phyloP scores from a whole-genome alignment of 192 early-diverging fungal species.

The Backusella sp. region DNA sequence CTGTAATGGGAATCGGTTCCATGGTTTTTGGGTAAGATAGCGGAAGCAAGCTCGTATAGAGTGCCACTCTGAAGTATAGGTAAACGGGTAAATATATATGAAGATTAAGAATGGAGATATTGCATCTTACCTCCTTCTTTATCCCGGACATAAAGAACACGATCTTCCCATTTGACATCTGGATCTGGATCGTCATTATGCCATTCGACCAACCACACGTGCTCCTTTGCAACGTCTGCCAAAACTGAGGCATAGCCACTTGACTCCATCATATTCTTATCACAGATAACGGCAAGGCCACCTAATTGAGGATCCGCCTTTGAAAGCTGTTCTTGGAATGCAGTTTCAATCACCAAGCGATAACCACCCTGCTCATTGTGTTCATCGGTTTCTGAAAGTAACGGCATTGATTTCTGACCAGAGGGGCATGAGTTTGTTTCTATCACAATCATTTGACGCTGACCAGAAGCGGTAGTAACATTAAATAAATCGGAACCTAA shows the following conservation, averaged over 20 bases:
- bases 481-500: constrained; percentile 85
- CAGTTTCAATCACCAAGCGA: constrained; percentile 73
- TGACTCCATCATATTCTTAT: constrained; percentile 89
- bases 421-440: constrained; percentile 92
- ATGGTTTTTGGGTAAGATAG: constrained; percentile 88
- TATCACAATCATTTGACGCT: constrained; percentile 90
- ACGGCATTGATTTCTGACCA: constrained; percentile 89
- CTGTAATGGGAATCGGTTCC: constrained; percentile 80
- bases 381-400: constrained; percentile 76
- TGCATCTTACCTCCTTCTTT: constrained; percentile 43
- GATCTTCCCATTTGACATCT: constrained; percentile 74
- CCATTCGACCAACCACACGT: constrained; percentile 78
- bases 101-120: neutral
- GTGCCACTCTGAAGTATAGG: constrained; percentile 61
- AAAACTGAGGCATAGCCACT: constrained; percentile 79
- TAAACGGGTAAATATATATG: neutral
- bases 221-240: constrained; percentile 73
- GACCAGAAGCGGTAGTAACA: constrained; percentile 78
- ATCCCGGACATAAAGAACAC: constrained; percentile 71
- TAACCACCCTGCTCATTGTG: constrained; percentile 74
- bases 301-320: constrained; percentile 61
- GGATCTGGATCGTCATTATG: constrained; percentile 71
- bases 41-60: constrained; percentile 85
- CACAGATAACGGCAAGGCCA: constrained; percentile 80
- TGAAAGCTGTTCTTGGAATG: constrained; percentile 70